Conservation (phyloP, 805 yeast genomes). For the Suhomyces sp. region DNA sequence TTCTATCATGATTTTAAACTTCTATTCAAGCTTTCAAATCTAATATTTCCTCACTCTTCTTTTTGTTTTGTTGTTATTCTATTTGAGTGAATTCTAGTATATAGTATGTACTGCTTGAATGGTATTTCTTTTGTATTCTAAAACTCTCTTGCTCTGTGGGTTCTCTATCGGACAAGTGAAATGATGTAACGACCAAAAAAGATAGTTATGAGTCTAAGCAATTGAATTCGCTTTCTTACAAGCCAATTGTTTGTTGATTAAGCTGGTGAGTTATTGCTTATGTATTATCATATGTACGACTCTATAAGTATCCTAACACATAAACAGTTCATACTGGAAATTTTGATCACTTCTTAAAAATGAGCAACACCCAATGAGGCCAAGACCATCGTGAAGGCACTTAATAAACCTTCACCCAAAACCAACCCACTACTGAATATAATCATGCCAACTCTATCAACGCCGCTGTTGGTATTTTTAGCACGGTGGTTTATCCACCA, state of each 20-base stretch:
- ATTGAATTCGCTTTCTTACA: no score
- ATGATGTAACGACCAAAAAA: neutral
- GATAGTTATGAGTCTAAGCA: neutral
- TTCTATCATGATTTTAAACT: neutral
- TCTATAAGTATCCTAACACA: neutral
- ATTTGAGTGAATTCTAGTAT: neutral
- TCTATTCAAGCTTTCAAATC: neutral
- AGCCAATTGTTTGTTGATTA: neutral
- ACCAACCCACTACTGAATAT: conserved; percentile 90
- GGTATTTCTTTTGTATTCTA: conserved; percentile 3
- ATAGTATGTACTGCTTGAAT: conserved; percentile 3
- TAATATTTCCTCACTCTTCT: neutral
- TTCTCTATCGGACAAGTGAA: neutral
- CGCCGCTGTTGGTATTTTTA: conserved; percentile 24
- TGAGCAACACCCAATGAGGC: conserved; percentile 52
- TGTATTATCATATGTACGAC: neutral
- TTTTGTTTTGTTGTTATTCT: neutral
- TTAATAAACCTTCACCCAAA: conserved; percentile 88
- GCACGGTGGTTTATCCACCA: conserved; percentile 45
- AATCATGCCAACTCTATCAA: conserved; percentile 67
- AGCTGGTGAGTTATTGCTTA: neutral
- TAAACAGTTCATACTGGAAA: neutral
- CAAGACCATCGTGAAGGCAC: conserved; percentile 75
- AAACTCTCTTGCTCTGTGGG: neutral
- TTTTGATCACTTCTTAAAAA: neutral